Evolutionary conservation across 345 rosid genomes (phyloP).

Genomic region (Diplotaxis tenuifolia): DNA sequence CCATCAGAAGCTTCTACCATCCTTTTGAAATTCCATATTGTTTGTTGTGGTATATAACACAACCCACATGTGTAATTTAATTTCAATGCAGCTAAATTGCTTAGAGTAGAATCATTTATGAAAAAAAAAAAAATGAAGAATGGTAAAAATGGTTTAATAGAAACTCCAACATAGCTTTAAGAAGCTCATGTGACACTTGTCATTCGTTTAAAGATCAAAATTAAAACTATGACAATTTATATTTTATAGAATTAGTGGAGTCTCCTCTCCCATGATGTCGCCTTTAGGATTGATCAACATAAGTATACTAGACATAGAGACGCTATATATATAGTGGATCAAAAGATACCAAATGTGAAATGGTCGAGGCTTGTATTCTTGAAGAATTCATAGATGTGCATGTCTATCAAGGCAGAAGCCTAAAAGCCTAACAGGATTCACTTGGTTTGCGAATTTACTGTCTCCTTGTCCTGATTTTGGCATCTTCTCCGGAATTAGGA

Average conservation of each 20-base stretch:
- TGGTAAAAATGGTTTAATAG: background rate
- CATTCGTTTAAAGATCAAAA: background rate
- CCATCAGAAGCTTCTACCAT: no score
- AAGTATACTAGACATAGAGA: background rate
- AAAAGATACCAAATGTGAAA: constrained; percentile 31
- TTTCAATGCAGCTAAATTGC: no score
- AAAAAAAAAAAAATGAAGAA: background rate
- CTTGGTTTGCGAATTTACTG: constrained; percentile 46
- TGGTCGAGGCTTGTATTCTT: constrained; percentile 42
- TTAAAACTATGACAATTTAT: background rate
- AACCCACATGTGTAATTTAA: no score
- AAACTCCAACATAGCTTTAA: background rate
- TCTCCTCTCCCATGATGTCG: background rate
- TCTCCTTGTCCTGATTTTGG: constrained; percentile 41
- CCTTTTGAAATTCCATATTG: no score
- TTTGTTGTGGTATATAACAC: no score
- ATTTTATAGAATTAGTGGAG: background rate
- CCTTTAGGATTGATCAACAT: background rate
- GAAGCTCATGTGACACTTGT: background rate
- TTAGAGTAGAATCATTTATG: no score
- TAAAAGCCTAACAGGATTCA: constrained; percentile 1
- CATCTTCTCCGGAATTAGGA: constrained; percentile 18
- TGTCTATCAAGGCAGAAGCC: background rate
- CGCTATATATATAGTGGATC: background rate
- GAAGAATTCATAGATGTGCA: constrained; percentile 39